Evolutionary conservation across 805 yeast genomes (phyloP).

Genomic region (Spathaspora passalidarum): DNA sequence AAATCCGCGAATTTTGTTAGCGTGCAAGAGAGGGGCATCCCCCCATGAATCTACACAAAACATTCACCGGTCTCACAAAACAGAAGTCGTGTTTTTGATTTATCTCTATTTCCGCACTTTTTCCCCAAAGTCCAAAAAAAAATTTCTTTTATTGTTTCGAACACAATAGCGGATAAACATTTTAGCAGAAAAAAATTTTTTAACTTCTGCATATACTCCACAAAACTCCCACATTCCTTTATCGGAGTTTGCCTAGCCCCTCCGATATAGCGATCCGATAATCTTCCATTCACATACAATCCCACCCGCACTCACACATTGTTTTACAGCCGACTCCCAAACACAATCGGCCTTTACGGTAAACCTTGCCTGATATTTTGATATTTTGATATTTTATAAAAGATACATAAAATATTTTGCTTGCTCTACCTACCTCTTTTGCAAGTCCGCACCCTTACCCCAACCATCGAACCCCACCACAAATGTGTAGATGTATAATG

Average conservation of each 20-base stretch:
- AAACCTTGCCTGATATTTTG: neutral
- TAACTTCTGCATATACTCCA: neutral
- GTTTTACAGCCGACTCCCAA: neutral
- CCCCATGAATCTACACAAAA: too few species aligned
- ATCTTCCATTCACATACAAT: too few species aligned
- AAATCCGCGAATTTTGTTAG: neutral
- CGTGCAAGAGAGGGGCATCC: neutral
- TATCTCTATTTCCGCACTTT: neutral
- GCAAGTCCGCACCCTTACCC: too few species aligned
- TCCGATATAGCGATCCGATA: neutral
- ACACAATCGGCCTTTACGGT: neutral
- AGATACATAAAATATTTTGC: too few species aligned
- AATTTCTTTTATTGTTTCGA: neutral
- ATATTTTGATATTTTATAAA: too few species aligned
- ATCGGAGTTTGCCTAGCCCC: neutral
- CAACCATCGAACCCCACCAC: too few species aligned
- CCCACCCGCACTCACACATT: too few species aligned
- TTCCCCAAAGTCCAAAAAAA: neutral
- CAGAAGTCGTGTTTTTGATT: neutral
- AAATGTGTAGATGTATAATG: too few species aligned
- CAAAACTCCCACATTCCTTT: neutral
- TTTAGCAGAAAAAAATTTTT: neutral
- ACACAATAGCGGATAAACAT: neutral
- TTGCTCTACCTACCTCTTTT: too few species aligned
- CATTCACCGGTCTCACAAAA: neutral